Conservation (phyloP, 805 yeast species). For the Teunomyces funiuensis region DNA sequence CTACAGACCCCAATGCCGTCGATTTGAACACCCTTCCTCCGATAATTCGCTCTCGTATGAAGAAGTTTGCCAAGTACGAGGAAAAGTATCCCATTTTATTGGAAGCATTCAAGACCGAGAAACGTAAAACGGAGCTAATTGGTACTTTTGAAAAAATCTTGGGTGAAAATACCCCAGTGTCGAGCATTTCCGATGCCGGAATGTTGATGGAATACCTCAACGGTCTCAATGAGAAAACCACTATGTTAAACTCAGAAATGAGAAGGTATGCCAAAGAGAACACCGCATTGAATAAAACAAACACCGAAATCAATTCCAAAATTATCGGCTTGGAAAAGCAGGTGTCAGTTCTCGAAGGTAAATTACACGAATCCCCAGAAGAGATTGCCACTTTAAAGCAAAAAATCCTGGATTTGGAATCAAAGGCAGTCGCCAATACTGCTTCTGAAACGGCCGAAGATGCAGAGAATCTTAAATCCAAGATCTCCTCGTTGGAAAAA, state of each 20-base stretch:
- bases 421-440: too few relatives aligned
- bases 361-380: neutral
- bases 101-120: conserved; percentile 83
- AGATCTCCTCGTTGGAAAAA: neutral
- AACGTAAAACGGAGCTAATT: conserved; percentile 61
- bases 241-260: conserved; percentile 65
- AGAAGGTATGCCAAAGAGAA: conserved; percentile 42
- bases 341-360: conserved; percentile 3
- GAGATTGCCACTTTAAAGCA: conserved; percentile 10
- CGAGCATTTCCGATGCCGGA: conserved; percentile 71
- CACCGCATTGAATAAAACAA: conserved; percentile 8
- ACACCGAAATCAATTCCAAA: conserved; percentile 5
- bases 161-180: conserved; percentile 77
- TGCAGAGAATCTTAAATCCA: conserved; percentile 1
- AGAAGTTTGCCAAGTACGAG: conserved; percentile 82
- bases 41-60: conserved; percentile 59
- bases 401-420: conserved; percentile 10
- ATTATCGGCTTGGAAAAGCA: conserved; percentile 9
- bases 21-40: conserved; percentile 48
- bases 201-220: conserved; percentile 67
- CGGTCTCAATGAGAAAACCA: conserved; percentile 59
- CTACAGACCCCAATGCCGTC: conserved; percentile 14
- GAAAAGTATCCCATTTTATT: conserved; percentile 83
- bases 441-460: neutral
- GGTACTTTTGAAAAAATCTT: conserved; percentile 65